These are phyloP conservation scores for Alloteropsis semialata DNA, from an alignment of 176 grass and related monocot species.

Conservation along the genomic window DNA sequence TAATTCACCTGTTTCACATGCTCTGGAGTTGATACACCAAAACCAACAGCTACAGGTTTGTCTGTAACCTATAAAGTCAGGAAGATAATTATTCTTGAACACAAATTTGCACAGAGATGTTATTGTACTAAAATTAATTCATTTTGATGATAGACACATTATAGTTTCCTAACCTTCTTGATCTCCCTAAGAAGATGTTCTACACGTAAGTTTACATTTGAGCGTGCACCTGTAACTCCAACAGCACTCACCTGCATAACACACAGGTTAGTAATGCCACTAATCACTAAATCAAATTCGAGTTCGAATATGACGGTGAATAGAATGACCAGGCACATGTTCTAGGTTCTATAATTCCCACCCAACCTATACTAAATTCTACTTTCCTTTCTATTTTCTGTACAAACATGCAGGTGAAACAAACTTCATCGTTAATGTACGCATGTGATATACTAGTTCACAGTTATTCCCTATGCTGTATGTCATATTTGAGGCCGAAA, in stretches of 20 bases:
- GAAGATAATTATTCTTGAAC: background rate
- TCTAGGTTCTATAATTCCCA: background rate
- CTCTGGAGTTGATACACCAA: slow-evolving; percentile 85
- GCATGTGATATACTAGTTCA: background rate
- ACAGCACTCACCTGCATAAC: slow-evolving; percentile 69
- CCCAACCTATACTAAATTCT: background rate
- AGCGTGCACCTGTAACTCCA: slow-evolving; percentile 85
- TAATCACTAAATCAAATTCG: background rate
- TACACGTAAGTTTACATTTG: slow-evolving; percentile 65
- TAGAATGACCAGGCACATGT: background rate
- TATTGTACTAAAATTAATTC: background rate
- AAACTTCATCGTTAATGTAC: background rate
- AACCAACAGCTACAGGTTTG: slow-evolving; percentile 90
- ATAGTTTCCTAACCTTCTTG: slow-evolving; percentile 57
- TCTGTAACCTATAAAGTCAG: slow-evolving; percentile 55
- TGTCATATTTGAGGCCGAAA: background rate
- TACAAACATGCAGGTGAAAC: background rate
- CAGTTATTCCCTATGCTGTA: background rate
- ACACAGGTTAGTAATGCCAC: background rate
- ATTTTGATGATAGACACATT: background rate
- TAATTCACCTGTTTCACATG: slow-evolving; percentile 82
- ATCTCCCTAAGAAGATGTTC: slow-evolving; percentile 82
- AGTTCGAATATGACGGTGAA: background rate
- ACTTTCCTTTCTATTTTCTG: background rate
- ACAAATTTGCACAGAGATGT: background rate